phyloP scores from a whole-genome alignment of 176 grass and related monocot species.

The Guadua angustifolia region DNA sequence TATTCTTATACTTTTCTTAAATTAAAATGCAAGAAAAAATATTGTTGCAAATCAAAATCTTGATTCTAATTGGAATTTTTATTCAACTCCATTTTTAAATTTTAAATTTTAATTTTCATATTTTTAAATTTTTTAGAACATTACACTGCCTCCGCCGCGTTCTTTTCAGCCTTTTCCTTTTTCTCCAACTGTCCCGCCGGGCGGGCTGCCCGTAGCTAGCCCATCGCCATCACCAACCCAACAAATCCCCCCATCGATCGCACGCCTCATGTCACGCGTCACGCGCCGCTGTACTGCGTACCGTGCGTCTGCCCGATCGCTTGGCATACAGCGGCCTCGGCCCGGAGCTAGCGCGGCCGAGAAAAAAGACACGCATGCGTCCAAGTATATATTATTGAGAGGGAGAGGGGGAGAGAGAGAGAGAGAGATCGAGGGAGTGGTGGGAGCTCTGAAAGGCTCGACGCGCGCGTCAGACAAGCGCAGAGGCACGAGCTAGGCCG shows the following conservation, averaged over 20 bases:
- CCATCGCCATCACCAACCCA: not conserved
- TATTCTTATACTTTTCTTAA: too few species aligned
- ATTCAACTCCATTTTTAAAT: too few species aligned
- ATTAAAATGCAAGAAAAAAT: too few species aligned
- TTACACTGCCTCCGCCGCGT: constrained; percentile 35
- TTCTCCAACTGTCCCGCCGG: constrained; percentile 16
- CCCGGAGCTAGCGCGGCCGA: not conserved
- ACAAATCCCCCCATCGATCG: not conserved
- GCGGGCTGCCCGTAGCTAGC: not conserved
- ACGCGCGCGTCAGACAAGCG: constrained; percentile 10
- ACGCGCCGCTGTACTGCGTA: not conserved
- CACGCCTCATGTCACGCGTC: constrained; percentile 25
- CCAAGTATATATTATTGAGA: too few species aligned
- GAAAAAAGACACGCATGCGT: constrained; percentile 28
- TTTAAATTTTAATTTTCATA: too few species aligned
- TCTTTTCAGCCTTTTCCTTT: constrained; percentile 16
- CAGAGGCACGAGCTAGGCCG: constrained; percentile 47
- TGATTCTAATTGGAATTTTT: too few species aligned
- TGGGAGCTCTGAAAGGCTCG: too few species aligned
- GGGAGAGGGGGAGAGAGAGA: too few species aligned
- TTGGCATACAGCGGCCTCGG: not conserved
- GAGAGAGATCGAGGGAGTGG: too few species aligned
- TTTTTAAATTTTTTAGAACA: too few species aligned
- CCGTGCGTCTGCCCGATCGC: not conserved
- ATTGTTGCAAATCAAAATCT: too few species aligned